Conservation (phyloP, 208 protist species). For the Balamuthia mandrillaris region DNA sequence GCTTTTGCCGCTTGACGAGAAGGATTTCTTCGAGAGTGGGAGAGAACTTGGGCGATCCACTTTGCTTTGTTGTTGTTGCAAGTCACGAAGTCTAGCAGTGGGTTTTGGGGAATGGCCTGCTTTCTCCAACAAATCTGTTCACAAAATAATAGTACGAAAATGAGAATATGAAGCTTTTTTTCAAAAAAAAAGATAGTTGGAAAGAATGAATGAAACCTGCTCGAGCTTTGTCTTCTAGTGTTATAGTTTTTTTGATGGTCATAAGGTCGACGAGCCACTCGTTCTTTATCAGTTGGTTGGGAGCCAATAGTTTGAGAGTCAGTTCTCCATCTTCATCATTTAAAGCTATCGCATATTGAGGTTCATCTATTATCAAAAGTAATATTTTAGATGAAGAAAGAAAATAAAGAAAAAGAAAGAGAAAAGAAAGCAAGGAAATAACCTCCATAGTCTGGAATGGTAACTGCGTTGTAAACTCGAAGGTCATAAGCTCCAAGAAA, state of each 20-base stretch:
- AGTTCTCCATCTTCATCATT: not conserved
- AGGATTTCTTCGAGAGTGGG: too few species aligned
- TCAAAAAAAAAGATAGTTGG: too few species aligned
- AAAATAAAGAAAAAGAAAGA: not conserved
- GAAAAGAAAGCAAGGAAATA: not conserved
- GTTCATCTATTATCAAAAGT: not conserved
- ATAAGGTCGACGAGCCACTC: conserved; percentile 20
- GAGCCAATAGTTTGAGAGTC: not conserved
- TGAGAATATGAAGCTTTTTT: too few species aligned
- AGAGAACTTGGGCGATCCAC: too few species aligned
- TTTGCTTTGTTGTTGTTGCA: too few species aligned
- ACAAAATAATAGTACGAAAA: too few species aligned
- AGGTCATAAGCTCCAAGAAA: not conserved
- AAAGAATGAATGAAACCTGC: too few species aligned
- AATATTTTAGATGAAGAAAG: not conserved
- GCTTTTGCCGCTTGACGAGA: too few species aligned
- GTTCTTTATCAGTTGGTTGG: not conserved
- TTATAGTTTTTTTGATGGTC: conserved; percentile 22
- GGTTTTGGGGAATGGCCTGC: too few species aligned
- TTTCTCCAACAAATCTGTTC: too few species aligned
- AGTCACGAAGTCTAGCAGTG: too few species aligned
- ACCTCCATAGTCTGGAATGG: not conserved
- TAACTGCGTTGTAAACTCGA: too few species aligned
- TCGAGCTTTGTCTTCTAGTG: not conserved
- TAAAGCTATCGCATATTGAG: not conserved